Base-by-base conservation (phyloP, 306 rosid species). In the Abrus pulchellus region DNA sequence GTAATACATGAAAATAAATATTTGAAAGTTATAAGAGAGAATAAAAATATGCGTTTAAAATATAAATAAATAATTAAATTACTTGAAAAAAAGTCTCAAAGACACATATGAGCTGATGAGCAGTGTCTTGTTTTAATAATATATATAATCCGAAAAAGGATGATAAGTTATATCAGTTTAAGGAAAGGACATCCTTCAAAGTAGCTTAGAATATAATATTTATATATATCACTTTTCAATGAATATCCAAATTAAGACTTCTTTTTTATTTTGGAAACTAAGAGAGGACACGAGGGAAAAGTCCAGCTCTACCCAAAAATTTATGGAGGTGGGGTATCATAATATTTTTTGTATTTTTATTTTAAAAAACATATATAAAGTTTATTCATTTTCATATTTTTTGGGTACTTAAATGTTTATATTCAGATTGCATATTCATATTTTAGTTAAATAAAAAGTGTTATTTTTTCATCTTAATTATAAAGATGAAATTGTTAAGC, bases 171-270 rank as follows among this genome's bases (percentile, higher is more conserved):
- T 67, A 10, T 11, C 28, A 45, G 45, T 29, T 45, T 45, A 68
- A 10, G 57, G 57, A 47, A 45, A 47, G 20, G 55, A 2, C 14
- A 28, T 68, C 13, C 12, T 45, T 68, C 43, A 29, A 20, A 27
- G 40, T 28, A 44, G 10, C 55, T 47, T 11, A 30, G 1, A 29
- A 44, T 44, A 44, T 44, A 67, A 27, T 43, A 43, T 44, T 7
- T 43, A 66, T n/a, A 66, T n/a, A 43, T 5, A 5, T 67, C 9
- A 43, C 38, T 67, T 67, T 41, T 67, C 36, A 67, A 67, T 4
- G 27, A 43, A 11, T 20, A 45, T 5, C 29, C 56, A 47, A 68
- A 68, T 11, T 2, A 68, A 68, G 9, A 67, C 54, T 67, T 67
- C 20, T 20, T 20, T 20, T 20, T 20, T 20, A 20, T 7, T 43